Percentiles rank a stretch among this genome's conserved stretches.
phyloP scores from a whole-genome alignment of 257 asterid genomes.

The Nyctanthes arbortristis region DNA sequence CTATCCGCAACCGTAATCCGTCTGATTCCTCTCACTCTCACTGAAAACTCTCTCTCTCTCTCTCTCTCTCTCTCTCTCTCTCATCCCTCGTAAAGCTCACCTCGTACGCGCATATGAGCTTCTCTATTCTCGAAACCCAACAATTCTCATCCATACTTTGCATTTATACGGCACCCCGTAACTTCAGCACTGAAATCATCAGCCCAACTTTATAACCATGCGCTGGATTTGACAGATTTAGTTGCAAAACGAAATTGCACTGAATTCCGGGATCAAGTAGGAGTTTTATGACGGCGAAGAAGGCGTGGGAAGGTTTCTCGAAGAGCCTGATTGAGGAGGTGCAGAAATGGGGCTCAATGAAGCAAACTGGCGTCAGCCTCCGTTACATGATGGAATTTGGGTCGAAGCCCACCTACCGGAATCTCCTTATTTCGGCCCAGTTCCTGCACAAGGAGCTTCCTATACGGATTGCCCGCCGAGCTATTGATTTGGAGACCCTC shows the following conservation, averaged over 20 bases:
- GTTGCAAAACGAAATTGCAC: not conserved
- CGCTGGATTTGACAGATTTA: not conserved
- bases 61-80: too few species aligned
- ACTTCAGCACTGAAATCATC: not conserved
- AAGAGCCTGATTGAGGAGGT: conserved; percentile 65
- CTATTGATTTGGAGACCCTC: conserved; percentile 73
- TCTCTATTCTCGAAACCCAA: not conserved
- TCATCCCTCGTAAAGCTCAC: too few species aligned
- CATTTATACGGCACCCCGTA: not conserved
- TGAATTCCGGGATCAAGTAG: not conserved
- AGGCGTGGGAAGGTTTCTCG: conserved; percentile 45
- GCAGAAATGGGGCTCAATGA: conserved; percentile 70
- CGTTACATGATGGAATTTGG: conserved; percentile 94
- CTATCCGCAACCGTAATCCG: not conserved
- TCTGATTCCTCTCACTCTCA: not conserved
- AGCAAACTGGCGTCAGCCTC: conserved; percentile 84
- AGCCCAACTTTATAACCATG: not conserved
- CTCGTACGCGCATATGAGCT: too few species aligned
- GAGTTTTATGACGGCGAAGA: conserved; percentile 65
- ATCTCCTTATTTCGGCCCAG: conserved; percentile 77
- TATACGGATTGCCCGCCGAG: conserved; percentile 85
- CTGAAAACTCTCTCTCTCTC: not conserved
- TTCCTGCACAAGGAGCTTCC: conserved; percentile 91
- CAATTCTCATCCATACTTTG: not conserved
- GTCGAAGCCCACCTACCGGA: conserved; percentile 60